These are phyloP conservation scores for Cutaneotrichosporon dermatis DNA, from an alignment of 1,284 basidiomycete species.

Conservation along the genomic window DNA sequence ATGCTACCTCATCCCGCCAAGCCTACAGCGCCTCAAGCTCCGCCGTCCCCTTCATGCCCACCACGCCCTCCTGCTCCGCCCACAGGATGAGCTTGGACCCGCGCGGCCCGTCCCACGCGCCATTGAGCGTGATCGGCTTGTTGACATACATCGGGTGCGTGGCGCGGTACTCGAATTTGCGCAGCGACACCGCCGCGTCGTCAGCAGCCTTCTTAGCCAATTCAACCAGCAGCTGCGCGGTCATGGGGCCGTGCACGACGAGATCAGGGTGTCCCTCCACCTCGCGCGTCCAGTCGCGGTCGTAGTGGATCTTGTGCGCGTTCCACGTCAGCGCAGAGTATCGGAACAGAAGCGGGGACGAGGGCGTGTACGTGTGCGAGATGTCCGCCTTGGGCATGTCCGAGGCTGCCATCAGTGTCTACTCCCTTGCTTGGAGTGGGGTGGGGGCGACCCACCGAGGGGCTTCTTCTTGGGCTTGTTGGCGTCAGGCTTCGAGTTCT, in stretches of 20 bases:
- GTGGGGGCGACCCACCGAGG: neutral
- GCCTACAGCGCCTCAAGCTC: conserved; percentile 2
- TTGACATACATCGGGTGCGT: conserved; percentile 67
- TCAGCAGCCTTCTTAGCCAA: conserved; percentile 44
- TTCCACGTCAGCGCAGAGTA: conserved; percentile 72
- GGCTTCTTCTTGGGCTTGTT: conserved; percentile 16
- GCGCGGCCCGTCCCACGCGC: conserved; percentile 47
- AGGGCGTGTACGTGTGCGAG: conserved; percentile 62
- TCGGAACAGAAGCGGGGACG: conserved; percentile 67
- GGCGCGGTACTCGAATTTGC: conserved; percentile 66
- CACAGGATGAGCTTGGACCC: conserved; percentile 51
- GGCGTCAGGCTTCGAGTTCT: neutral
- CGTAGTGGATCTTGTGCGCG: conserved; percentile 48
- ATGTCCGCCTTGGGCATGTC: conserved; percentile 49
- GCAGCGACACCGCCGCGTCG: conserved; percentile 41
- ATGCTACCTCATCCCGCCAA: neutral
- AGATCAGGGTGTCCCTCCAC: conserved; percentile 74
- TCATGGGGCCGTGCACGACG: conserved; percentile 75
- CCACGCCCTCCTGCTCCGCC: conserved; percentile 59
- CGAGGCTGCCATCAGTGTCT: conserved; percentile 10
- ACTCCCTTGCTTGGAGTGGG: neutral
- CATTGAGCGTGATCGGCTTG: conserved; percentile 57
- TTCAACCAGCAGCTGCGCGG: conserved; percentile 70
- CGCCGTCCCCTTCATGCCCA: conserved; percentile 63
- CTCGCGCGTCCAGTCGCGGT: conserved; percentile 56